These are phyloP conservation scores for Xylariaceae sp. DNA, from an alignment of 2,329 filamentous ascomycete genomes.

Conservation along the genomic window DNA sequence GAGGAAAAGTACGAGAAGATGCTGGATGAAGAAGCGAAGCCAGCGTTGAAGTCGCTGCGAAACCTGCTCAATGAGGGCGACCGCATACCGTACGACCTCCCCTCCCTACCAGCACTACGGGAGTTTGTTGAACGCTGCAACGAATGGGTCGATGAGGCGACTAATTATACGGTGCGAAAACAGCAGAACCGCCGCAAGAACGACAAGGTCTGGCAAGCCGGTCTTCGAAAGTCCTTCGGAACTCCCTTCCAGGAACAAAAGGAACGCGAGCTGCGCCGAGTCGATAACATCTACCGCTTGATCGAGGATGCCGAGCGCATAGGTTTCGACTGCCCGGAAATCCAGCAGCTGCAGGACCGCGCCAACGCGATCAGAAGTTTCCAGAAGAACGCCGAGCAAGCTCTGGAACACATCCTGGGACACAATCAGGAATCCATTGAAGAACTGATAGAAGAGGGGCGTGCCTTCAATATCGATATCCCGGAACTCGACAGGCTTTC, in stretches of 20 bases:
- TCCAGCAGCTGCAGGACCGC: constrained; percentile 75
- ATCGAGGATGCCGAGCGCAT: constrained; percentile 77
- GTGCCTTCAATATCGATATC: constrained; percentile 83
- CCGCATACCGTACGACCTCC: constrained; percentile 85
- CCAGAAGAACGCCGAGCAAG: constrained; percentile 64
- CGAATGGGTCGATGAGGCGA: constrained; percentile 96
- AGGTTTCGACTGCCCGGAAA: constrained; percentile 90
- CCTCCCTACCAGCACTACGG: constrained; percentile 72
- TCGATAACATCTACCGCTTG: constrained; percentile 81
- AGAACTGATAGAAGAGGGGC: constrained; percentile 82
- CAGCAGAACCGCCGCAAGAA: constrained; percentile 95
- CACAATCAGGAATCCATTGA: constrained; percentile 70
- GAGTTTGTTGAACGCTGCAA: constrained; percentile 94
- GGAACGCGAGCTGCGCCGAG: constrained; percentile 79
- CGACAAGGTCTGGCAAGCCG: constrained; percentile 76
- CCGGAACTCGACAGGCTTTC: constrained; percentile 80
- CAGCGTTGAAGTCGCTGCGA: constrained; percentile 78
- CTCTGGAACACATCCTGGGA: constrained; percentile 57
- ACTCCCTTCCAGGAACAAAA: constrained; percentile 58
- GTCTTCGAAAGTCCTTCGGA: constrained; percentile 60
- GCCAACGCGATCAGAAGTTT: constrained; percentile 79
- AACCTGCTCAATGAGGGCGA: constrained; percentile 86
- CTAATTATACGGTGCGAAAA: constrained; percentile 92
- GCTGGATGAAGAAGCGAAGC: constrained; percentile 74
- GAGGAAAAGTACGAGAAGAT: constrained; percentile 80